phyloP scores from a whole-genome alignment of 345 rosid genomes.

The Cochlearia excelsa region DNA sequence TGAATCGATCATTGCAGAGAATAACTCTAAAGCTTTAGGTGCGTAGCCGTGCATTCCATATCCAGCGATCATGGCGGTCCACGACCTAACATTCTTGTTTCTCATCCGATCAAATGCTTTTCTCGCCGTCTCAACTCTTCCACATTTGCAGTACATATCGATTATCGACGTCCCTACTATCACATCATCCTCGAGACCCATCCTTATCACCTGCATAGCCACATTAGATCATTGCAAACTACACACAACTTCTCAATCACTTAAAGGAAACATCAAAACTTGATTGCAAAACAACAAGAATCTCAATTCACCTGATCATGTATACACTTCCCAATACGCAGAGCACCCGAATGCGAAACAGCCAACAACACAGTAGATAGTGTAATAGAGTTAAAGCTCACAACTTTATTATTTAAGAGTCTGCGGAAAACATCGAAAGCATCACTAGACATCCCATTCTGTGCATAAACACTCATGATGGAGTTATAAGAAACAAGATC shows the following conservation, averaged over 20 bases:
- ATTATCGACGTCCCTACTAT: conserved; percentile 64
- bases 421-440: conserved; percentile 54
- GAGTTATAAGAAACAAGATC: conserved; percentile 78
- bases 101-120: conserved; percentile 59
- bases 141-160: conserved; percentile 92
- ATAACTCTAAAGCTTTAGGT: conserved; percentile 66
- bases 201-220: conserved; percentile 60
- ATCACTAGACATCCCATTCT: conserved; percentile 58
- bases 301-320: conserved; percentile 63
- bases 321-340: conserved; percentile 60
- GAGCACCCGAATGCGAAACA: conserved; percentile 66
- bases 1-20: conserved; percentile 56
- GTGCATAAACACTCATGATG: conserved; percentile 68
- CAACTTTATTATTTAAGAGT: conserved; percentile 43
- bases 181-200: conserved; percentile 63
- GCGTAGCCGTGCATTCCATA: conserved; percentile 84
- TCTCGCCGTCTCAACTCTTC: conserved; percentile 64
- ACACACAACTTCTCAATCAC: neutral
- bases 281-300: neutral
- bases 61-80: conserved; percentile 87
- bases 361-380: conserved; percentile 68
- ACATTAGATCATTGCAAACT: conserved; percentile 4
- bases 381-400: conserved; percentile 60
- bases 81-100: conserved; percentile 72
- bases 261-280: neutral